Evolutionary conservation across 805 yeast species (phyloP), one percentile per base, ranked within the genome.

Genomic region (Maudiozyma pseudohumilis): DNA sequence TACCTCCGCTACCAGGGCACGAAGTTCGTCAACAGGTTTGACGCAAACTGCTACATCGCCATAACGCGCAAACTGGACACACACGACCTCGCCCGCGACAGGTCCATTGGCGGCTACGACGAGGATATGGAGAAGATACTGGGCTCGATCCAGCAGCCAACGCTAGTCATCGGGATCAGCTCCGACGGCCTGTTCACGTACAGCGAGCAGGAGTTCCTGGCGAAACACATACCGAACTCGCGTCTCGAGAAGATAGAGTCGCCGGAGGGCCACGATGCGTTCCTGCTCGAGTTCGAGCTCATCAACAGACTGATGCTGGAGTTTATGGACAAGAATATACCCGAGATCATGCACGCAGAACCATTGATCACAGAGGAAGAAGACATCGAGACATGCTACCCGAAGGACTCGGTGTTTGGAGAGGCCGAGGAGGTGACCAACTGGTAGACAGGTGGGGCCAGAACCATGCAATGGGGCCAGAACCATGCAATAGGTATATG

Each of bases 231-330:
- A 41, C 88, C 87, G 6, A 69, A 81, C 48, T 70, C 94, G 1
- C 57, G 49, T 6, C 65, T 92, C 46, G 76, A 78, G 47, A 75
- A 77, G 50, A 78, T 92, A 30, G 75, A 82, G 44, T 87, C 96
- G 1, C 92, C 89, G 10, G 98, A 92, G 50, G 98, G 98, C 13
- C 98, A 92, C 55, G 98, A 92, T 64, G 98, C 97, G 2, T 92
- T 92, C 55, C 63, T 92, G 42, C 67, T 92, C 34, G 98, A 92
- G 59, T 92, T 92, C 59, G 80, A 75, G 35, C 75, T 77, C 36
- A 86, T 92, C 40, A 84, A 92, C 56, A 66, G 72, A 26, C 66
- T 80, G 45, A 76, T 94, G 37, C 61, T 73, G 31, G 73, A 72
- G 3, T 92, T 89, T 59, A 68, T 89, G 52, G 62, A 60, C 18